A percentile compares a stretch with the other conserved stretches of the same genome.
phyloP scores from a whole-genome alignment of 2,329 filamentous ascomycete species.

The Eutypella sp. region DNA sequence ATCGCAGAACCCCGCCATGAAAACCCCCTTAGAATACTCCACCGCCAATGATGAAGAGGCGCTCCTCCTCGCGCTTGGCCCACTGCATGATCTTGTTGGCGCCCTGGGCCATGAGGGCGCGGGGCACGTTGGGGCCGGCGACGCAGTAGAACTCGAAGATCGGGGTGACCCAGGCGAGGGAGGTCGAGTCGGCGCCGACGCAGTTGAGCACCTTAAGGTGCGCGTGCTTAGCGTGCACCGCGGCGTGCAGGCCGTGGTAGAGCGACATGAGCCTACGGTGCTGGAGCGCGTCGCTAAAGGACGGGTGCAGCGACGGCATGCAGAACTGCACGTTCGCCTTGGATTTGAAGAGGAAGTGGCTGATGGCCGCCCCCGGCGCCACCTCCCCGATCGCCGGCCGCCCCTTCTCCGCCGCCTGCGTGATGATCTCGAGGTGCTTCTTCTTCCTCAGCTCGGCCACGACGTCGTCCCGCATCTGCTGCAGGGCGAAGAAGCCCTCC shows the following conservation, averaged over 20 bases:
- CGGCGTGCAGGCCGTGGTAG: constrained; percentile 80
- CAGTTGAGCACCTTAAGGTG: constrained; percentile 84
- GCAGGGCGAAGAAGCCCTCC: constrained; percentile 87
- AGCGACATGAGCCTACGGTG: constrained; percentile 72
- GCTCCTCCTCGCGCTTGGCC: constrained; percentile 86
- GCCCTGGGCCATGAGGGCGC: constrained; percentile 68
- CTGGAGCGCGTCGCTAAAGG: constrained; percentile 55
- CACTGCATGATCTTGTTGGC: constrained; percentile 89
- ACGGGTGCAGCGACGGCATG: constrained; percentile 75
- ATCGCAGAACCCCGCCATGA: too few relatives aligned
- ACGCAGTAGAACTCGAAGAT: constrained; percentile 93
- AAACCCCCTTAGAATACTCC: constrained; percentile 65
- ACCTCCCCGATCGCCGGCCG: constrained; percentile 71
- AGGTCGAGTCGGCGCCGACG: constrained; percentile 68
- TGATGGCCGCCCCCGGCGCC: constrained; percentile 71
- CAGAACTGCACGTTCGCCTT: constrained; percentile 91
- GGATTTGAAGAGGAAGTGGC: constrained; percentile 95
- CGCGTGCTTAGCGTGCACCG: constrained; percentile 77
- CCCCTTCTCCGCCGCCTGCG: constrained; percentile 62
- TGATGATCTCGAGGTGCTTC: constrained; percentile 70
- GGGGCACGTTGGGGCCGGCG: constrained; percentile 67
- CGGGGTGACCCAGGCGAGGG: constrained; percentile 86
- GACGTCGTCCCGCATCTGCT: constrained; percentile 63
- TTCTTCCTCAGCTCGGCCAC: constrained; percentile 69
- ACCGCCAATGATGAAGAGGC: constrained; percentile 95